Evolutionary conservation across 192 early-diverging fungal species (phyloP), one percentile per base, ranked within the genome.

Genomic region (Lobosporangium transversale): DNA sequence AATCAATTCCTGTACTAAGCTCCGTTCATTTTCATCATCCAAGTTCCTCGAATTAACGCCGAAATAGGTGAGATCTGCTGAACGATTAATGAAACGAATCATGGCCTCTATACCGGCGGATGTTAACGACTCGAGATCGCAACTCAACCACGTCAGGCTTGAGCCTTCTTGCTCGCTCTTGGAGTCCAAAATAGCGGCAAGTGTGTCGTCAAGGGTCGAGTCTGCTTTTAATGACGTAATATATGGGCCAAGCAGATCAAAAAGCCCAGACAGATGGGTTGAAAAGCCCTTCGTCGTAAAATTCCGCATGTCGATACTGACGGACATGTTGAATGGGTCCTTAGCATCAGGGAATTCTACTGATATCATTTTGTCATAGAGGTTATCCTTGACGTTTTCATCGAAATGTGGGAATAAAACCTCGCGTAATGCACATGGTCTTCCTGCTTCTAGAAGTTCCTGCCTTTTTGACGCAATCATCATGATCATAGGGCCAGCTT

Each of bases 191-290:
- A 33, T 5, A 18, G 30, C 11, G 15, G 53, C 53, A 17, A 33
- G n/a, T n/a, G 30, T 2, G 20, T 54, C 53, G 31, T 54, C 53
- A 33, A 54, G 35, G 18, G 32, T 54, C 30, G 53, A 54, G n/a
- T 54, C 21, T n/a, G 53, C 31, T 29, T 3, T 6, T 18, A 54
- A 3, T 35, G 18, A 3, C 17, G 53, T 4, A 54, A 54, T 6
- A 54, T 2, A 2, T 30, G 26, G 17, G 2, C 14, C 7, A 54
- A 10, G 29, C 53, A 3, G 8, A 2, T 35, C 9, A 33, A 33
- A n/a, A 3, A 31, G 2, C 35, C 31, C 30, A 18, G 31, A 17
- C 21, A 8, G 7, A 17, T 35, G 31, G 27, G 4, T 10, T 18
- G 12, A 33, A 14, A 18, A 14, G 2, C 53, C 29, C 7, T 32